phyloP scores from a whole-genome alignment of 2,329 filamentous ascomycete genomes.

The Ceratocystis alfenasii region DNA sequence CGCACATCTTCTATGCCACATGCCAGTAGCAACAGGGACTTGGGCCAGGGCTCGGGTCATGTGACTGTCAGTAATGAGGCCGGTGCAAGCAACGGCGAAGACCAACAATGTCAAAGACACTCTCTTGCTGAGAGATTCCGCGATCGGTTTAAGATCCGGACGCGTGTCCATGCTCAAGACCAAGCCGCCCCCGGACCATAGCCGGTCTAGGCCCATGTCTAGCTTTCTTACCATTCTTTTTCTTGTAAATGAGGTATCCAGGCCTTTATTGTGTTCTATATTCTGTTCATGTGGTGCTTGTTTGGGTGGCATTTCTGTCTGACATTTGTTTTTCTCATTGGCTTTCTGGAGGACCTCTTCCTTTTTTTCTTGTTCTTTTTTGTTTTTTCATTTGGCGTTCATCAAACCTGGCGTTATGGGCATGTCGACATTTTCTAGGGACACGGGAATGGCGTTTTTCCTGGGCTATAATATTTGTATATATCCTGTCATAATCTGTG shows the following conservation, averaged over 20 bases:
- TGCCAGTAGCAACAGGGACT: not conserved
- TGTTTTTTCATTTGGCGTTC: too few species aligned
- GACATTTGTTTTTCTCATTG: not conserved
- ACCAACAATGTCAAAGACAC: conserved; percentile 31
- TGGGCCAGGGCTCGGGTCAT: not conserved
- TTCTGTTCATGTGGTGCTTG: not conserved
- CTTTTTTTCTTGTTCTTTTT: not conserved
- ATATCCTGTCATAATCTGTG: not conserved
- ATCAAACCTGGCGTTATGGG: not conserved
- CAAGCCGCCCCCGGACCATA: not conserved
- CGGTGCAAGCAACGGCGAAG: conserved; percentile 23
- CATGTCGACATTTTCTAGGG: too few species aligned
- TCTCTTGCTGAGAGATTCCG: conserved; percentile 40
- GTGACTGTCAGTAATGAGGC: not conserved
- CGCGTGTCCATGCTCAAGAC: conserved; percentile 31
- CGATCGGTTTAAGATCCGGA: conserved; percentile 43
- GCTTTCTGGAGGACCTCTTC: not conserved
- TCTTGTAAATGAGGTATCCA: not conserved
- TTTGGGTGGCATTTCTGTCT: not conserved
- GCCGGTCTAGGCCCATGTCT: not conserved
- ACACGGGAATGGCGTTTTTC: not conserved
- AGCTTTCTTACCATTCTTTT: not conserved
- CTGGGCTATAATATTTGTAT: not conserved
- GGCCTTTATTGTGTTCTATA: not conserved
- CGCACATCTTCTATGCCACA: conserved; percentile 5